Percentiles rank a stretch among this genome's conserved stretches.
Evolutionary conservation across 768 basidiomycete species (phyloP).

Genomic region (Agrocybe pediades): DNA sequence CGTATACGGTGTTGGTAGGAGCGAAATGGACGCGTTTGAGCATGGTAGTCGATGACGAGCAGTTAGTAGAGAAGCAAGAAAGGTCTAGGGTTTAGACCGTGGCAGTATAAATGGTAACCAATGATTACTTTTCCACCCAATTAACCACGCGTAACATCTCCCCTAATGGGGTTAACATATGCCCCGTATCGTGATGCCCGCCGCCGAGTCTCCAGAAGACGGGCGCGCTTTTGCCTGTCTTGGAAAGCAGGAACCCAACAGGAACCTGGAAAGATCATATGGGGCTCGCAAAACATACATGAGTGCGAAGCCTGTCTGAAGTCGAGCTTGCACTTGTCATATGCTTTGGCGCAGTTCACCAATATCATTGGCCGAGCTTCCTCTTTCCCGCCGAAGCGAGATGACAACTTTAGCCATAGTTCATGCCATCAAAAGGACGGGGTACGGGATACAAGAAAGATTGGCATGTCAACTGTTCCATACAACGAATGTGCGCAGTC

Average conservation of each 20-base stretch:
- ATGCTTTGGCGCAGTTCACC: too few relatives aligned
- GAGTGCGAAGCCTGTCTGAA: background rate
- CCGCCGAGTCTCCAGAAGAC: background rate
- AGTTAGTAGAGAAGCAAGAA: constrained; percentile 17
- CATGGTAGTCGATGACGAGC: constrained; percentile 22
- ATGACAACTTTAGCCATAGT: background rate
- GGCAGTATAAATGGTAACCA: constrained; percentile 28
- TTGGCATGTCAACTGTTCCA: background rate
- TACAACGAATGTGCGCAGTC: background rate
- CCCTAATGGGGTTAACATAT: constrained; percentile 16
- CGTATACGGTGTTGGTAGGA: constrained; percentile 36
- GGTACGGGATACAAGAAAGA: background rate
- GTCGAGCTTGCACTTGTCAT: background rate
- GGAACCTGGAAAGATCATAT: background rate
- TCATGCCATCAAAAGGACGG: background rate
- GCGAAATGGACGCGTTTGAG: constrained; percentile 46
- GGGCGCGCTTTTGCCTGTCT: background rate
- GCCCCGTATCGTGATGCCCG: too few relatives aligned
- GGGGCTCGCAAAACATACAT: background rate
- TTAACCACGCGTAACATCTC: constrained; percentile 1
- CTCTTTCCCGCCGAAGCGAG: background rate
- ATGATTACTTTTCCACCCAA: constrained; percentile 13
- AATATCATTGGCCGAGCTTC: too few relatives aligned
- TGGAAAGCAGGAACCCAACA: background rate
- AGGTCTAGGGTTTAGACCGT: constrained; percentile 24